Conservation (phyloP, 2,329 filamentous ascomycete genomes). For the Diaporthe batatas region DNA sequence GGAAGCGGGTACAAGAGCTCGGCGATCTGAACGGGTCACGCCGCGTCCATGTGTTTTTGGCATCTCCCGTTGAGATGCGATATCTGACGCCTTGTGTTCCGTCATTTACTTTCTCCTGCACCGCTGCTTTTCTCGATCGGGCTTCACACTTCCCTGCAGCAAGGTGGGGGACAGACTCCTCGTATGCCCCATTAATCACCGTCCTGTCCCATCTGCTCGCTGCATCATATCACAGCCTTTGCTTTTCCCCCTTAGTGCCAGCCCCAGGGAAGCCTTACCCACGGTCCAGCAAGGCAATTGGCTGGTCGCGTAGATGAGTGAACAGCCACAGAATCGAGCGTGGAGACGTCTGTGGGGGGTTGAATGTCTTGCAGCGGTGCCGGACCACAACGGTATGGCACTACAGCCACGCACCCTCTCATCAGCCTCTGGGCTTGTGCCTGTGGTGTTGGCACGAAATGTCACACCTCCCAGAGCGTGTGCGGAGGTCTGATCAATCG, state of each 20-base stretch:
- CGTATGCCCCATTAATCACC: slow-evolving; percentile 25
- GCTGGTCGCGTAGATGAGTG: slow-evolving; percentile 22
- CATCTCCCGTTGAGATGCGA: slow-evolving; percentile 25
- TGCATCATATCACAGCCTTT: slow-evolving; percentile 31
- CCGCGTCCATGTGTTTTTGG: slow-evolving; percentile 29
- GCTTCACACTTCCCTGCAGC: slow-evolving; percentile 12
- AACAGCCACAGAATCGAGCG: slow-evolving; percentile 31
- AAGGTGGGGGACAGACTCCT: slow-evolving; percentile 26
- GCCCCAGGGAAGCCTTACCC: slow-evolving; percentile 17
- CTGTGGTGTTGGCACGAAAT: not conserved
- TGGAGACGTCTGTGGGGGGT: slow-evolving; percentile 1
- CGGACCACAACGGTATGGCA: not conserved
- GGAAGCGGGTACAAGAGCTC: slow-evolving; percentile 8
- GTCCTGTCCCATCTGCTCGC: slow-evolving; percentile 17
- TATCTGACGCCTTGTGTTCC: slow-evolving; percentile 1
- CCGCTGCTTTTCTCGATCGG: slow-evolving; percentile 19
- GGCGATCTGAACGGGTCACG: slow-evolving; percentile 14
- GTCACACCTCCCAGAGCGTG: slow-evolving; percentile 11
- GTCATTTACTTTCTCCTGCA: slow-evolving; percentile 21
- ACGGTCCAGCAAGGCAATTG: slow-evolving; percentile 23
- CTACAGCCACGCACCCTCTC: slow-evolving; percentile 9
- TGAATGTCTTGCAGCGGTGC: slow-evolving; percentile 6
- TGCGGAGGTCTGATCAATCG: slow-evolving; percentile 10
- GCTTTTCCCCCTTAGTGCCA: slow-evolving; percentile 19
- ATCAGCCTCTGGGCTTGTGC: not conserved